Percentiles rank a stretch among this genome's conserved stretches.
These are phyloP conservation scores for Diutina mesorugosa DNA, from an alignment of 1,139 yeast species.

Conservation along the genomic window DNA sequence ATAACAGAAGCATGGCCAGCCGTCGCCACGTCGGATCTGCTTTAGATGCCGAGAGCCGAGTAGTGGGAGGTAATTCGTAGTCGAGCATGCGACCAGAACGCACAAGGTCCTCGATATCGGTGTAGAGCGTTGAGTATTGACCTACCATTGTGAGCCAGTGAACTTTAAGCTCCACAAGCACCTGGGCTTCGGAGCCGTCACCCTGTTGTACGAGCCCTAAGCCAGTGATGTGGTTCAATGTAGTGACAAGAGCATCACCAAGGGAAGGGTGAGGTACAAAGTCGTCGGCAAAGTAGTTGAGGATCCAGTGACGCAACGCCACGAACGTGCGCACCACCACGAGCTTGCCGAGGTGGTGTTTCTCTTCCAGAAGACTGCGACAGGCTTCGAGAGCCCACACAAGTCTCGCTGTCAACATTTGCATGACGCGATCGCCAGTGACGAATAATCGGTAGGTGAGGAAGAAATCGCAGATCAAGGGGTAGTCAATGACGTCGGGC, in stretches of 20 bases:
- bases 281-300: conserved; percentile 65
- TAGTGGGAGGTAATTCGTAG: neutral
- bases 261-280: conserved; percentile 35
- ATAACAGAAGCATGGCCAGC: conserved; percentile 41
- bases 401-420: conserved; percentile 49
- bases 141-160: conserved; percentile 18
- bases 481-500: conserved; percentile 68
- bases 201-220: conserved; percentile 17
- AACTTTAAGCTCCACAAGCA: conserved; percentile 27
- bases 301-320: conserved; percentile 76
- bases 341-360: conserved; percentile 38
- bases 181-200: conserved; percentile 25
- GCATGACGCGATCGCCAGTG: conserved; percentile 42
- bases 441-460: conserved; percentile 69
- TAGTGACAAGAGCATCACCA: conserved; percentile 34
- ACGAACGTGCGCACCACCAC: conserved; percentile 81
- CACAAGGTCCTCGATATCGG: neutral
- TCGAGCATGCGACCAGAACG: neutral
- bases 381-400: conserved; percentile 56
- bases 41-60: neutral
- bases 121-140: neutral
- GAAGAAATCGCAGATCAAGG: conserved; percentile 72
- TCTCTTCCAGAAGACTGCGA: conserved; percentile 19
- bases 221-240: conserved; percentile 32
- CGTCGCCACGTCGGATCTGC: conserved; percentile 41